Percentiles rank a stretch among this genome's conserved stretches.
These are phyloP conservation scores for Microbotryum intermedium DNA, from an alignment of 1,284 basidiomycete genomes.

Conservation along the genomic window DNA sequence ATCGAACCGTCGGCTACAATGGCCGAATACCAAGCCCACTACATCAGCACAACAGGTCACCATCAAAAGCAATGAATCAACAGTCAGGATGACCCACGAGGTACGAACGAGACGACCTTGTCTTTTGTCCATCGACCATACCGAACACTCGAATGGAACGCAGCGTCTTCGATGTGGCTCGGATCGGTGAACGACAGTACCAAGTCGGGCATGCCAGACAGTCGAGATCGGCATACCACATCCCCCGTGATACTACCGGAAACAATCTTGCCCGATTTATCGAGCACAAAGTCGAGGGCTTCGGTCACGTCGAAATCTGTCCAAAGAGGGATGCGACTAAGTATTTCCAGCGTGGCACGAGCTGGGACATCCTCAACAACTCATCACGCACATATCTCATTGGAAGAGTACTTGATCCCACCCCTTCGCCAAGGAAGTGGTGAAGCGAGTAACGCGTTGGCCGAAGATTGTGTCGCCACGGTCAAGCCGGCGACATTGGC, in stretches of 20 bases:
- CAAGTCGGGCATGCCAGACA: conserved; percentile 29
- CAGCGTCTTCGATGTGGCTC: conserved; percentile 16
- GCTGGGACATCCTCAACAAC: background rate
- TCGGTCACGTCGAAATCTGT: conserved; percentile 27
- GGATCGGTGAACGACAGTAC: conserved; percentile 19
- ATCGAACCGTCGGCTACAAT: conserved; percentile 26
- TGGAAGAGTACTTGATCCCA: conserved; percentile 27
- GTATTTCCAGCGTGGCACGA: too few relatives aligned
- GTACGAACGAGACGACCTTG: conserved; percentile 25
- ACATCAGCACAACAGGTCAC: background rate
- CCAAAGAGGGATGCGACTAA: background rate
- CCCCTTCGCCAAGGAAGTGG: conserved; percentile 26
- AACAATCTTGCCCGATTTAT: conserved; percentile 7
- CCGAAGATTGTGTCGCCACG: conserved; percentile 6
- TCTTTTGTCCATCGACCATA: conserved; percentile 25
- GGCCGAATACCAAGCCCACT: background rate
- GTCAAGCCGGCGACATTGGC: conserved; percentile 10
- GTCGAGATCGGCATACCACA: conserved; percentile 15
- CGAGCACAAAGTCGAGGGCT: conserved; percentile 13
- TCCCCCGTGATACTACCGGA: conserved; percentile 12
- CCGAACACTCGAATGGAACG: conserved; percentile 26
- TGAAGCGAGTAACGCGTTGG: conserved; percentile 22
- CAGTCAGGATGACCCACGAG: conserved; percentile 10
- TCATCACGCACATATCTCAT: conserved; percentile 25
- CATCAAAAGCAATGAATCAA: too few relatives aligned